Base-by-base conservation (phyloP, 768 basidiomycete species). In the Mycena kentingensis region DNA sequence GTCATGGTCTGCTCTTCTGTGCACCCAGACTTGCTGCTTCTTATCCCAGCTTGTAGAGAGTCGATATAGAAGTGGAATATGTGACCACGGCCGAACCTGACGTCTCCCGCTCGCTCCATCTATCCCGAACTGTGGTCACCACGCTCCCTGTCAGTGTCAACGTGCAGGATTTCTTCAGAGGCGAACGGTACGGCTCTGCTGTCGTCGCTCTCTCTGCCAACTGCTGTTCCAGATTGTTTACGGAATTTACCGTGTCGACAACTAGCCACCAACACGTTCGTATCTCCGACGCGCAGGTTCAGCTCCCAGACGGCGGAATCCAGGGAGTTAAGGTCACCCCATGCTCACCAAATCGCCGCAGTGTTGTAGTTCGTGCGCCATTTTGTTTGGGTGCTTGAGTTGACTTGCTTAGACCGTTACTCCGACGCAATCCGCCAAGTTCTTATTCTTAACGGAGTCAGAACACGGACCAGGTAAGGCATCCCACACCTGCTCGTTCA, bases 91-190 rank as follows among this genome's bases (percentile, higher is more conserved):
- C 71, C 1, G 80, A 87, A 52, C 78, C 84, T 1, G 69, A 69
- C 3, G 58, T 86, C 4, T 67, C 68, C 15, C 79, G 93, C 31
- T 78, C 68, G 5, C 67, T 91, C 24, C 74, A 72, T 32, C 73
- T 81, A 26, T 76, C 80, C 12, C 78, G 81, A 51, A 68, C 77
- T 2, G 74, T 95, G 4, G 75, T 79, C 13, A 84, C 87, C 6
- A 78, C 87, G 0, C 75, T 98, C 3, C 95, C 96, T 0, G 76
- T 99, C 37, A 83, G 88, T 3, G 90, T 98, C 52, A 97, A 95
- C 52, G 96, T 98, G 0, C 90, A 98, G 69, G 97, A 99, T 66
- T 95, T 93, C 69, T 98, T 98, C 76, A 84, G 96, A 19, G 87
- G 88, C 24, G 76, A 82, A 50, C 85, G 84, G 96, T 93, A 31